Percentiles rank a stretch among this genome's conserved stretches.
Conservation (phyloP, 73 alveolate species). For the Blepharisma japonicum region DNA sequence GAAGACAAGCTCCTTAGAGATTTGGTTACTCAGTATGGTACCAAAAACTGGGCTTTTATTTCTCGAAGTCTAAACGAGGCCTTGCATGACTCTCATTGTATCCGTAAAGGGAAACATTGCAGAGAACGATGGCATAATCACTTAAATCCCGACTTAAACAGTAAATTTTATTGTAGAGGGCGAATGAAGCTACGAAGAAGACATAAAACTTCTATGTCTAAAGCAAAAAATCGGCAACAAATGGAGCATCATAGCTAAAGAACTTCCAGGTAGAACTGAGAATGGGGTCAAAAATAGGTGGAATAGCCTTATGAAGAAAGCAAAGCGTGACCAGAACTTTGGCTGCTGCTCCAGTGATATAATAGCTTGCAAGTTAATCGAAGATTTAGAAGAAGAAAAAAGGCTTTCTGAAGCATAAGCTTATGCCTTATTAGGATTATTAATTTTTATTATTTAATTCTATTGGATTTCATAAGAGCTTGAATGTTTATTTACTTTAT, state of each 20-base stretch:
- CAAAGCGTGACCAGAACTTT: too few relatives aligned
- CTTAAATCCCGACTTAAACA: slow-evolving; percentile 69
- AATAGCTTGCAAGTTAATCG: too few relatives aligned
- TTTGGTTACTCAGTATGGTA: neutral
- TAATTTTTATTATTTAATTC: too few relatives aligned
- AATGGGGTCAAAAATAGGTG: slow-evolving; percentile 74
- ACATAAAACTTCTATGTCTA: neutral
- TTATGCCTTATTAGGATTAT: too few relatives aligned
- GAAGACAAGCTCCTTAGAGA: neutral
- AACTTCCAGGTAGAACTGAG: slow-evolving; percentile 80
- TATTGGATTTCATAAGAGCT: too few relatives aligned
- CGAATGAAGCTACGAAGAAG: slow-evolving; percentile 59
- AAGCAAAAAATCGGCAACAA: slow-evolving; percentile 39
- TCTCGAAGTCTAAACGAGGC: neutral
- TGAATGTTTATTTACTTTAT: too few relatives aligned
- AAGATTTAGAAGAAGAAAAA: too few relatives aligned
- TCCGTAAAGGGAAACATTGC: slow-evolving; percentile 80
- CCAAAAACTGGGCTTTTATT: neutral
- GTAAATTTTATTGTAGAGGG: slow-evolving; percentile 60
- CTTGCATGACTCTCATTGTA: neutral
- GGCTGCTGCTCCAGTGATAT: too few relatives aligned
- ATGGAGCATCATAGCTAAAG: slow-evolving; percentile 73
- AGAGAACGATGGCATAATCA: slow-evolving; percentile 85
- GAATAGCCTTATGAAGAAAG: slow-evolving; percentile 22
- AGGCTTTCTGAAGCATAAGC: too few relatives aligned